Conservation (phyloP, 345 rosid genomes). For the Syzygium aqueum region DNA sequence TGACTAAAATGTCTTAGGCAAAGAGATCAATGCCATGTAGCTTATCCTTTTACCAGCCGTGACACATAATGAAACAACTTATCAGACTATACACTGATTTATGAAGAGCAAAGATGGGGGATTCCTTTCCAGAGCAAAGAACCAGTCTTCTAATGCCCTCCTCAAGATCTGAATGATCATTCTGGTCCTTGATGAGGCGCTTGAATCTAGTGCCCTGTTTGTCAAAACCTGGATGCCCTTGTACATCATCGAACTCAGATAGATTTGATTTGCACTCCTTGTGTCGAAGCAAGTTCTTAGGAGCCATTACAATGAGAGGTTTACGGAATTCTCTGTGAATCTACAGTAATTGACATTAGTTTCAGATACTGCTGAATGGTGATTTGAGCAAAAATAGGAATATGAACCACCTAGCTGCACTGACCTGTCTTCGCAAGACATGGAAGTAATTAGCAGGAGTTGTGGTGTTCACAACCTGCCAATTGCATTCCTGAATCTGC, state of each 20-base stretch:
- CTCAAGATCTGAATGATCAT: constrained; percentile 71
- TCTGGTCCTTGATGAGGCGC: constrained; percentile 85
- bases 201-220: constrained; percentile 95
- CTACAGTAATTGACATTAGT: constrained; percentile 14
- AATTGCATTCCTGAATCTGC: constrained; percentile 17
- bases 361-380: neutral
- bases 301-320: constrained; percentile 81
- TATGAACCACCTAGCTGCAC: neutral
- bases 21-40: neutral
- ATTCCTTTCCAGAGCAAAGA: constrained; percentile 93
- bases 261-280: constrained; percentile 91
- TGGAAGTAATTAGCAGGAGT: constrained; percentile 18
- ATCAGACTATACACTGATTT: neutral
- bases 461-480: constrained; percentile 16
- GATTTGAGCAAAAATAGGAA: neutral
- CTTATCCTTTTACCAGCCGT: neutral
- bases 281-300: constrained; percentile 89
- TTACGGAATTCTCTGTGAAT: constrained; percentile 87
- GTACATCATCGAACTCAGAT: constrained; percentile 88
- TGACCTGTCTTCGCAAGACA: constrained; percentile 15
- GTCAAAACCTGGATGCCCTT: constrained; percentile 95
- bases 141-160: constrained; percentile 76
- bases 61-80: neutral
- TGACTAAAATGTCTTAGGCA: neutral
- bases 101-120: neutral